phyloP scores from a whole-genome alignment of 768 basidiomycete species.

The Auriscalpium vulgare region DNA sequence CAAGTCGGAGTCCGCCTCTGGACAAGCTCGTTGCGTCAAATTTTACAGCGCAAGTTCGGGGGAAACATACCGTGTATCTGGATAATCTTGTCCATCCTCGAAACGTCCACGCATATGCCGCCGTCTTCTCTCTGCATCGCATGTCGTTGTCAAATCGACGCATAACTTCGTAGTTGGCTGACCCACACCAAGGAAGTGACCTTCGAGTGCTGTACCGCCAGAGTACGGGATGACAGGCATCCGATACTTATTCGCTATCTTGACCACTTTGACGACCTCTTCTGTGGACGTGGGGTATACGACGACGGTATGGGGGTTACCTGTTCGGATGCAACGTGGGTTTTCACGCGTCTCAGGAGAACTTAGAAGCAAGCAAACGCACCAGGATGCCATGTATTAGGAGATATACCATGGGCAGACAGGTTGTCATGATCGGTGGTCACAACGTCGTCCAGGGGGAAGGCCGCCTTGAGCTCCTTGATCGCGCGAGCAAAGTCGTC shows the following conservation, averaged over 20 bases:
- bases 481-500: conserved; percentile 22
- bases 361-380: background rate
- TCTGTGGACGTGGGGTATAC: conserved; percentile 64
- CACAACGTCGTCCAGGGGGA: conserved; percentile 7
- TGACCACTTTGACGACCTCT: conserved; percentile 75
- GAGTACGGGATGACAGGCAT: conserved; percentile 77
- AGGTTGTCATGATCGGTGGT: conserved; percentile 17
- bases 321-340: conserved; percentile 19
- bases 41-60: background rate
- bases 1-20: conserved; percentile 64
- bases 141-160: background rate
- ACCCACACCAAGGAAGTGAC: conserved; percentile 60
- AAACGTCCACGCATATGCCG: conserved; percentile 77
- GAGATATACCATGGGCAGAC: conserved; percentile 20
- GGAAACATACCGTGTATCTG: conserved; percentile 54
- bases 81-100: conserved; percentile 71
- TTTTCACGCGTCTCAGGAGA: background rate
- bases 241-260: conserved; percentile 61
- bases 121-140: conserved; percentile 24
- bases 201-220: conserved; percentile 79
- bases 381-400: conserved; percentile 18
- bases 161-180: background rate
- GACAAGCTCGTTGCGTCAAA: background rate
- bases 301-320: conserved; percentile 45
- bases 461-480: conserved; percentile 15